phyloP scores from a whole-genome alignment of 192 early-diverging fungal species.

The Coemansia sp. region DNA sequence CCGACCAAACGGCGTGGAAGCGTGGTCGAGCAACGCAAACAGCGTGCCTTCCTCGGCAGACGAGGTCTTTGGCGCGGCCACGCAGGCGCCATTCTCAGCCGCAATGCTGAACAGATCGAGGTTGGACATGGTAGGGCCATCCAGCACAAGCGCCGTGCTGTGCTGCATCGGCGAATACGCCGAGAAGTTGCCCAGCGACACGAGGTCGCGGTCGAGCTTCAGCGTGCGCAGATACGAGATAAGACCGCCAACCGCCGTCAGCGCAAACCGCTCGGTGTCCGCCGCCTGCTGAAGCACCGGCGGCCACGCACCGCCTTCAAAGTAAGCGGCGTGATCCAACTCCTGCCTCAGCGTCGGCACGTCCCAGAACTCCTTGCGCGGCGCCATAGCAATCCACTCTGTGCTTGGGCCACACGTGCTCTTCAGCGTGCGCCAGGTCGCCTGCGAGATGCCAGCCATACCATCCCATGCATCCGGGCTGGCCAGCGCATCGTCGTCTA shows the following conservation, averaged over 20 bases:
- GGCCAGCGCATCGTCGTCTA: constrained; percentile 7
- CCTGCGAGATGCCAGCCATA: constrained; percentile 52
- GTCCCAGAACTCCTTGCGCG: constrained; percentile 58
- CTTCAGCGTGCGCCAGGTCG: constrained; percentile 56
- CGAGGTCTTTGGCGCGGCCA: constrained; percentile 2
- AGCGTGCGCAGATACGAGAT: constrained; percentile 87
- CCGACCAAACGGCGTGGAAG: constrained; percentile 88
- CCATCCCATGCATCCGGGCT: constrained; percentile 53
- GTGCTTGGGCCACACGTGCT: constrained; percentile 42
- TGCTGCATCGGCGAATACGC: constrained; percentile 83
- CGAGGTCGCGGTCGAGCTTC: constrained; percentile 82
- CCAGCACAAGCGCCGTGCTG: constrained; percentile 75
- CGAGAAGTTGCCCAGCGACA: constrained; percentile 83
- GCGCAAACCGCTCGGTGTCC: constrained; percentile 37
- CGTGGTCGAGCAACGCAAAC: constrained; percentile 81
- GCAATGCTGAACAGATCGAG: constrained; percentile 90
- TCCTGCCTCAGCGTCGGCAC: constrained; percentile 35
- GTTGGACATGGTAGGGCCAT: constrained; percentile 92
- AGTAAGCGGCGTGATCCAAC: constrained; percentile 36
- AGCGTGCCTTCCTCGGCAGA: constrained; percentile 70
- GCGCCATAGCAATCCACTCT: constrained; percentile 50
- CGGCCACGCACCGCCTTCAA: constrained; percentile 53
- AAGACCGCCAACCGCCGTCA: constrained; percentile 72
- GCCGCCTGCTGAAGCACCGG: constrained; percentile 43
- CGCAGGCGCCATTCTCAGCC: constrained; percentile 57